Evolutionary conservation across 2,329 filamentous ascomycete species (phyloP).

Genomic region (Pestalotiopsis sp.): DNA sequence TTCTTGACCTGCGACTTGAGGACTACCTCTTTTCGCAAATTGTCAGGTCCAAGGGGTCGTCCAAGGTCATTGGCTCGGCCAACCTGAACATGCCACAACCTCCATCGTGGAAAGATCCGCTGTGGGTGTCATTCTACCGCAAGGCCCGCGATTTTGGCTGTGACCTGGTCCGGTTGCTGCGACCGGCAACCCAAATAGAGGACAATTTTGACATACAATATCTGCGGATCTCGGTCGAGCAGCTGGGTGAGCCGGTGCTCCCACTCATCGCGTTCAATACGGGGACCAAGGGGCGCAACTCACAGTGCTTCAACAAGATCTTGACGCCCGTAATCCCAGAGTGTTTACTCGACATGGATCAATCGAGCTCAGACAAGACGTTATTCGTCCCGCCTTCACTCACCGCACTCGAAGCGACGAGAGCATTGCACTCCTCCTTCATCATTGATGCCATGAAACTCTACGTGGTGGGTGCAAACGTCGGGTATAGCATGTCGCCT

Average conservation of each 20-base stretch:
- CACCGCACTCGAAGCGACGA: constrained; percentile 65
- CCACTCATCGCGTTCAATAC: constrained; percentile 68
- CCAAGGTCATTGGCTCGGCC: constrained; percentile 64
- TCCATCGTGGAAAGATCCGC: constrained; percentile 57
- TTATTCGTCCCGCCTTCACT: constrained; percentile 42
- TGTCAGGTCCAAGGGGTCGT: constrained; percentile 52
- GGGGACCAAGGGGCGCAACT: constrained; percentile 63
- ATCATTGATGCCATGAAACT: constrained; percentile 71
- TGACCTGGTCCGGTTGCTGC: constrained; percentile 63
- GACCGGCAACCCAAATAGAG: constrained; percentile 56
- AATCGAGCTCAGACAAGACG: constrained; percentile 20
- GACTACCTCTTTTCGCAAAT: constrained; percentile 53
- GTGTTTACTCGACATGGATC: constrained; percentile 25
- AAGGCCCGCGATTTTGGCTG: constrained; percentile 61
- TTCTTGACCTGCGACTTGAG: constrained; percentile 62
- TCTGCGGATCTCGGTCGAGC: constrained; percentile 53
- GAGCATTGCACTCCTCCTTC: constrained; percentile 68
- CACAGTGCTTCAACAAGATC: constrained; percentile 67
- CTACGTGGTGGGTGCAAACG: constrained; percentile 74
- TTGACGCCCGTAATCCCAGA: constrained; percentile 63
- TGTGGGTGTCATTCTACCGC: constrained; percentile 60
- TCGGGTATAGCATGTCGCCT: constrained; percentile 73
- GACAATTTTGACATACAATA: constrained; percentile 65
- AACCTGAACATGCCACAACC: constrained; percentile 40
- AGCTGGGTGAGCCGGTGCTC: constrained; percentile 43